Conservation (phyloP, 2,329 filamentous ascomycete species). For the Zymoseptoria tritici region DNA sequence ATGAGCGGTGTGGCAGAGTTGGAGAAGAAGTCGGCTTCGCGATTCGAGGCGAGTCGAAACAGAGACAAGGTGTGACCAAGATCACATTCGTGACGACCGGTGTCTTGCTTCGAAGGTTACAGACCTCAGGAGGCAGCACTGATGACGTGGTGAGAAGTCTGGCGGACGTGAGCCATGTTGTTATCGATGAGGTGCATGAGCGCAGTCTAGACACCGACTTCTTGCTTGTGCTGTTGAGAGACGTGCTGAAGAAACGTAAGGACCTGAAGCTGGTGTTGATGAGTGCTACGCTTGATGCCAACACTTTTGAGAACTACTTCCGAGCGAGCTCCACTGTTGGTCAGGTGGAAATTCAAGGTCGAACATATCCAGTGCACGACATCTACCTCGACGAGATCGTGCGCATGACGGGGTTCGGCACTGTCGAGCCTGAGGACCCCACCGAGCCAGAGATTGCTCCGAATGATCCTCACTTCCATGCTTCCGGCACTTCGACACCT, state of each 20-base stretch:
- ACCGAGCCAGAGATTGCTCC: constrained; percentile 18
- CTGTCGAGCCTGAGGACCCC: constrained; percentile 40
- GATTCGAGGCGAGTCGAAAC: constrained; percentile 82
- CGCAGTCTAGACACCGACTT: constrained; percentile 93
- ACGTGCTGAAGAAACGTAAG: constrained; percentile 65
- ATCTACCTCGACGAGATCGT: constrained; percentile 86
- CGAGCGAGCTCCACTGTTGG: constrained; percentile 52
- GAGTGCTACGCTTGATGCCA: constrained; percentile 90
- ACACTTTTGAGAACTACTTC: constrained; percentile 80
- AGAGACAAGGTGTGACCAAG: constrained; percentile 62
- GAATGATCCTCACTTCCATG: constrained; percentile 35
- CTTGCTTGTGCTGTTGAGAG: constrained; percentile 74
- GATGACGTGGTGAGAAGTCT: constrained; percentile 75
- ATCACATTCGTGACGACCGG: constrained; percentile 96
- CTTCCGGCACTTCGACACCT: constrained; percentile 12
- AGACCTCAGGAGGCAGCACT: constrained; percentile 73
- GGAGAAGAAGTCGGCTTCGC: constrained; percentile 87
- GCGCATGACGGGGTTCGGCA: constrained; percentile 63
- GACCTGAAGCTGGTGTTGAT: constrained; percentile 89
- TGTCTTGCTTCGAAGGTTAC: constrained; percentile 82
- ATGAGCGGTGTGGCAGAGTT: constrained; percentile 74
- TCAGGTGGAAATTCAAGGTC: constrained; percentile 75
- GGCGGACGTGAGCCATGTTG: constrained; percentile 85
- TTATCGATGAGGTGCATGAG: constrained; percentile 96
- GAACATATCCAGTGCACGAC: constrained; percentile 85